Evolutionary conservation across 805 yeast genomes (phyloP), one percentile per base, ranked within the genome.

Genomic region (Brettanomyces nanus): DNA sequence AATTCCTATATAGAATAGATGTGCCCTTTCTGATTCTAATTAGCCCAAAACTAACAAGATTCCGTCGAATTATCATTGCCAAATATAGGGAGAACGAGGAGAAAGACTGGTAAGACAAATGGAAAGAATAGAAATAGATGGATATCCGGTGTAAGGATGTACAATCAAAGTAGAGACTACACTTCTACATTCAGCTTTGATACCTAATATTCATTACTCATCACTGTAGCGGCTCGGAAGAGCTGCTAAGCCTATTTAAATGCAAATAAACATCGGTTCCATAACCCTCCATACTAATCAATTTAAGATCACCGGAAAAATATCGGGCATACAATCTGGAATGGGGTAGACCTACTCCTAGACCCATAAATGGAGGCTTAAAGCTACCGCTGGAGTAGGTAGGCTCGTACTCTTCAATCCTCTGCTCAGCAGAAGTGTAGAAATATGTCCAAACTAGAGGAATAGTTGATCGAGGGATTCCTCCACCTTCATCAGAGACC

Each of bases 251-350:
- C 38, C 94, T 68, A 59, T 86, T 86, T 55, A 86, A 67, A 61
- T 87, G 95, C 52, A 87, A 59, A 52, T 86, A 87, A 2, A 85
- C 95, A 55, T 86, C 96, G 1, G 96, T 86, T 13, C 96, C 96
- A 53, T 86, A 85, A 6, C 95, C 95, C 59, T 86, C 95, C 95
- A 87, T 85, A 25, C 86, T 76, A 39, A 85, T 86, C 51, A 87
- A 68, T 53, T 81, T 82, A 58, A 86, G 70, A 51, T 87, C 95
- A 3, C 95, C 95, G 5, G 95, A 95, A 54, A 87, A 86, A 56
- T 86, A 86, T 45, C 89, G 77, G 2, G 95, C 89, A 48, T 87
- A 87, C 28, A 86, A 67, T 41, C 95, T 62, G 34, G 92, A 80
- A 38, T 87, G 78, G 2, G 95, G 95, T 49, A 86, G 67, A 0